Percentiles rank a stretch among this genome's conserved stretches.
Evolutionary conservation across 306 rosid species (phyloP).

Genomic region (Cercis canadensis): DNA sequence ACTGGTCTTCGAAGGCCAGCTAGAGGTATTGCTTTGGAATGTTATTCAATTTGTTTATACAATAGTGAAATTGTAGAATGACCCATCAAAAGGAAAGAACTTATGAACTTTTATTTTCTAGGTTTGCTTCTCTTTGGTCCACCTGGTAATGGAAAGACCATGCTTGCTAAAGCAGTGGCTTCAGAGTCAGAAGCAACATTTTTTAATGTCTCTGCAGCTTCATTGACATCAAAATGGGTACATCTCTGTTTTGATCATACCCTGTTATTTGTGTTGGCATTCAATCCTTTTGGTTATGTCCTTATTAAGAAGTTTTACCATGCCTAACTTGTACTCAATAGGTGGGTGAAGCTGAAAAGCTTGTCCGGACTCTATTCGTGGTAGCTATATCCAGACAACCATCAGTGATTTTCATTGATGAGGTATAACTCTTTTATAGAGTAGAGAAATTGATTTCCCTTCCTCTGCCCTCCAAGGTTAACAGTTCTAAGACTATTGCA

Average conservation of each 20-base stretch:
- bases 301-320: conserved; percentile 31
- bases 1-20: conserved; percentile 98
- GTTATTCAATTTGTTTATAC: background rate
- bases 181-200: conserved; percentile 97
- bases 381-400: conserved; percentile 95
- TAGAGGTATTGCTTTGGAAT: conserved; percentile 62
- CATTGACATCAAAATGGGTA: conserved; percentile 98
- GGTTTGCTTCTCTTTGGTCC: conserved; percentile 99
- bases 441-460: background rate
- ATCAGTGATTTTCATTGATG: conserved; percentile 96
- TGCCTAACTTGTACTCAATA: conserved; percentile 46
- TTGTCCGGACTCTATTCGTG: conserved; percentile 91
- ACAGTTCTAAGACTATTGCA: conserved; percentile 1
- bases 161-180: conserved; percentile 99
- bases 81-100: conserved; percentile 29
- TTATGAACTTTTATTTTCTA: conserved; percentile 41
- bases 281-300: conserved; percentile 15
- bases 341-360: conserved; percentile 98
- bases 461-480: background rate
- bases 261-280: conserved; percentile 22
- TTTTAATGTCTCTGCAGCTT: conserved; percentile 89
- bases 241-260: conserved; percentile 37
- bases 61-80: conserved; percentile 21
- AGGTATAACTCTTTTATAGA: conserved; percentile 58
- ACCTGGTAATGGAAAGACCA: conserved; percentile 97